Conservation (phyloP, 352 stramenopile genomes). For the Pilasporangium apinafurcum region DNA sequence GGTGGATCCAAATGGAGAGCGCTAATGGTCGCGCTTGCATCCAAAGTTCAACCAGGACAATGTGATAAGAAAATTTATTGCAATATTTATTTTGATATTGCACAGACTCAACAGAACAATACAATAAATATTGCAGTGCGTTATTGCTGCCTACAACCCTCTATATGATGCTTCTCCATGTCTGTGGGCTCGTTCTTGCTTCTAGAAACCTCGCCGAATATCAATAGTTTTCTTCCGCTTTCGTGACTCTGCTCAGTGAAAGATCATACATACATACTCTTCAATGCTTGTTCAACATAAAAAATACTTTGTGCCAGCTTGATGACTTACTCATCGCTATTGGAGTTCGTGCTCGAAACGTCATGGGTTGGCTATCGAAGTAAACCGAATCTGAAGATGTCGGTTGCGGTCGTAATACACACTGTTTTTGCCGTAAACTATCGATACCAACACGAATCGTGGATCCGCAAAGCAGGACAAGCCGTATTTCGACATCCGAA, state of each 20-base stretch:
- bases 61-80: not conserved
- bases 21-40: no score
- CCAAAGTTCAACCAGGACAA: no score
- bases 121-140: no score
- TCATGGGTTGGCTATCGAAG: slow-evolving; percentile 15
- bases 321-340: slow-evolving; percentile 16
- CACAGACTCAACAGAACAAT: no score
- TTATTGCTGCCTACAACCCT: no score
- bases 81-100: not conserved
- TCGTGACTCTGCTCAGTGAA: no score
- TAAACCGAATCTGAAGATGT: not conserved
- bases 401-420: slow-evolving; percentile 24
- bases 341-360: slow-evolving; percentile 18
- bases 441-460: slow-evolving; percentile 17
- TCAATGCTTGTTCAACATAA: not conserved
- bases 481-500: slow-evolving; percentile 18
- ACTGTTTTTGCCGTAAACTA: slow-evolving; percentile 29
- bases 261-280: no score
- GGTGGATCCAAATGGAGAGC: no score
- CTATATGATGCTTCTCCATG: no score
- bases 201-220: slow-evolving; percentile 35
- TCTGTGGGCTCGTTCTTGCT: no score
- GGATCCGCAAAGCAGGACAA: slow-evolving; percentile 52
- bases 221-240: slow-evolving; percentile 34
- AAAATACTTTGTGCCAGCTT: not conserved